These are phyloP conservation scores for Salix brachista DNA, from an alignment of 345 rosid genomes.

Conservation along the genomic window DNA sequence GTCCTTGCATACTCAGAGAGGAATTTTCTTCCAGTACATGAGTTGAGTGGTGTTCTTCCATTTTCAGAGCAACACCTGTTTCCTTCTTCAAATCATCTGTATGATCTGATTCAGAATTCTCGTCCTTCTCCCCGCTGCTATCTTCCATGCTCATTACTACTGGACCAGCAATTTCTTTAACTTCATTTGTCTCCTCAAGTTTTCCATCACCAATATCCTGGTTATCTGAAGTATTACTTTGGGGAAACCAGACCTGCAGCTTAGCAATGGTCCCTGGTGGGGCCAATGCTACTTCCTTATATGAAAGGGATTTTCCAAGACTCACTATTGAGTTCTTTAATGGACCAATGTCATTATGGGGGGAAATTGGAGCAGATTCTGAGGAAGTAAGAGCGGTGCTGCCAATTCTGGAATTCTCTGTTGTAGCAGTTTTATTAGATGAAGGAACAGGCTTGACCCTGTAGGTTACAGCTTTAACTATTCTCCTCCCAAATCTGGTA, in stretches of 20 bases:
- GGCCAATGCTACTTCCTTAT: slow-evolving; percentile 96
- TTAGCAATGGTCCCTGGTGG: slow-evolving; percentile 86
- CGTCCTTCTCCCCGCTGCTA: slow-evolving; percentile 31
- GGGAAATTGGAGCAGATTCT: slow-evolving; percentile 38
- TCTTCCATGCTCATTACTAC: slow-evolving; percentile 28
- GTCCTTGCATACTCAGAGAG: slow-evolving; percentile 13
- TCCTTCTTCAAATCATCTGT: slow-evolving; percentile 24
- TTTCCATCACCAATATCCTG: slow-evolving; percentile 30
- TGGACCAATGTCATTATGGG: slow-evolving; percentile 36
- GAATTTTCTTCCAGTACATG: slow-evolving; percentile 38
- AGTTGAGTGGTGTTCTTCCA: slow-evolving; percentile 38
- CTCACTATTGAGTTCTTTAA: slow-evolving; percentile 43
- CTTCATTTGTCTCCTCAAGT: slow-evolving; percentile 35
- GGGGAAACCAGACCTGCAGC: slow-evolving; percentile 55
- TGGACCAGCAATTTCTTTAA: slow-evolving; percentile 27
- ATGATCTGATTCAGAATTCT: slow-evolving; percentile 23
- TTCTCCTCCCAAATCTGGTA: slow-evolving; percentile 74
- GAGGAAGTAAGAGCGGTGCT: slow-evolving; percentile 38
- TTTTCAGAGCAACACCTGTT: slow-evolving; percentile 28
- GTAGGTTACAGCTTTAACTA: slow-evolving; percentile 74
- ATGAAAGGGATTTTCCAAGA: slow-evolving; percentile 92
- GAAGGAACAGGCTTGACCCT: slow-evolving; percentile 69
- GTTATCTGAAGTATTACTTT: slow-evolving; percentile 42
- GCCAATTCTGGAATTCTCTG: slow-evolving; percentile 38
- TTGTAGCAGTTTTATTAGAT: slow-evolving; percentile 35